Evolutionary conservation across 1,284 basidiomycete species (phyloP).

Genomic region (Pisolithus thermaeus): DNA sequence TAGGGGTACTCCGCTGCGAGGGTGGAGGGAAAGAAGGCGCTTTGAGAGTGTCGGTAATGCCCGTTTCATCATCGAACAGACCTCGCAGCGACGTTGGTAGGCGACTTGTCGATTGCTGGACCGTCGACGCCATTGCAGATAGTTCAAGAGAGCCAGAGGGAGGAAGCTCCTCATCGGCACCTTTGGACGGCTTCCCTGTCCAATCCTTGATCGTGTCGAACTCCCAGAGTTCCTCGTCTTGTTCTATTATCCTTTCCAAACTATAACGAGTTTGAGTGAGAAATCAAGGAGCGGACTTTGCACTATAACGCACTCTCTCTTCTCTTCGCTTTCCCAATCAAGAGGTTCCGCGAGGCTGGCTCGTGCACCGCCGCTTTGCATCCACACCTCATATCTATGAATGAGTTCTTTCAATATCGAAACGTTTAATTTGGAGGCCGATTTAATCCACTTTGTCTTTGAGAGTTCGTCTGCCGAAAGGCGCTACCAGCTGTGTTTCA

Average conservation of each 20-base stretch:
- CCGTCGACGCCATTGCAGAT: constrained; percentile 35
- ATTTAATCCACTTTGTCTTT: constrained; percentile 93
- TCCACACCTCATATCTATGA: constrained; percentile 68
- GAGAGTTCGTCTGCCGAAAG: constrained; percentile 84
- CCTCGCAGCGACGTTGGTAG: constrained; percentile 67
- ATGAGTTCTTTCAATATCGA: constrained; percentile 82
- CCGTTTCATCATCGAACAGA: constrained; percentile 56
- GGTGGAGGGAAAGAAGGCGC: constrained; percentile 29
- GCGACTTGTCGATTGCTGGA: constrained; percentile 40
- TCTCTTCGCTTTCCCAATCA: constrained; percentile 65
- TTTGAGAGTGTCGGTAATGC: constrained; percentile 38
- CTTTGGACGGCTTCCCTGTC: constrained; percentile 20
- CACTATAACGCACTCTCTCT: constrained; percentile 39
- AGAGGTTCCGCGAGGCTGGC: constrained; percentile 73
- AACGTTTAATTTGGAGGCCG: constrained; percentile 62
- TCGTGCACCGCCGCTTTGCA: constrained; percentile 75
- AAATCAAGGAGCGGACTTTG: background rate
- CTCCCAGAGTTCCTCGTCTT: constrained; percentile 62
- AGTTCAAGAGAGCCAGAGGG: constrained; percentile 24
- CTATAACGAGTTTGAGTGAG: constrained; percentile 21
- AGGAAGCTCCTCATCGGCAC: constrained; percentile 15
- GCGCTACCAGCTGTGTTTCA: constrained; percentile 47
- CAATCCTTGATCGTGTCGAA: constrained; percentile 66
- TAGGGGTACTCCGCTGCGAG: constrained; percentile 27
- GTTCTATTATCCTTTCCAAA: constrained; percentile 25